Base-by-base conservation (phyloP, 1,284 basidiomycete genomes). In the Ceratobasidium sp. region DNA sequence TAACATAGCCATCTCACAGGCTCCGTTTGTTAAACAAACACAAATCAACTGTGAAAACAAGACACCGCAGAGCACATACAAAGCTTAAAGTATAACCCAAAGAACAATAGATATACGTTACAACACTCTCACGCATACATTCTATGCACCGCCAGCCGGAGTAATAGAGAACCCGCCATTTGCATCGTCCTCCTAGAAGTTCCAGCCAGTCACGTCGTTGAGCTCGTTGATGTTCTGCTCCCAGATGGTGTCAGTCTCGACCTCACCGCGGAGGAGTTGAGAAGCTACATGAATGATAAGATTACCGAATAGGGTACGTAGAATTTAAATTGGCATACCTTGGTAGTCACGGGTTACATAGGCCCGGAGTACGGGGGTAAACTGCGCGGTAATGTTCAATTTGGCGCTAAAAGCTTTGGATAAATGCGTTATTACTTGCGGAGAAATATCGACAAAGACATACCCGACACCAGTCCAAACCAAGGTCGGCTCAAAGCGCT, bases 391-490 rank as follows among this genome's bases (percentile, higher is more conserved):
- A 15, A 72, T 61, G 23, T 72, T 72, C 10, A 56, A 72, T 42
- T 61, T 61, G 12, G 70, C 33, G n/a, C n/a, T n/a, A n/a, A 13
- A 51, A 2, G 20, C 3, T 2, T 12, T 15, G 49, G 13, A 51
- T 51, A 15, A 51, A 51, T 51, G 20, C 18, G 6, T 10, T 13
- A 26, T 13, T 26, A 55, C 7, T 2, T n/a, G n/a, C 20, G 51
- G n/a, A 53, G 18, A 55, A 15, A 58, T 49, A 12, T 23, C 26
- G 13, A 46, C 7, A 55, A n/a, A 5, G 2, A 49, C 70, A 20
- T 23, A 61, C 70, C 70, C 70, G 15, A 72, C 70, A 13, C 70
- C 70, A 46, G 56, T 60, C 70, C 70, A 72, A 3, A 72, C 70
- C 0, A 72, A 23, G 12, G 69, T 71, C 12, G 69, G 69, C 39